Percentiles rank a stretch among this genome's conserved stretches.
Evolutionary conservation across 2,329 filamentous ascomycete genomes (phyloP).

Genomic region (Monosporascus sp.): DNA sequence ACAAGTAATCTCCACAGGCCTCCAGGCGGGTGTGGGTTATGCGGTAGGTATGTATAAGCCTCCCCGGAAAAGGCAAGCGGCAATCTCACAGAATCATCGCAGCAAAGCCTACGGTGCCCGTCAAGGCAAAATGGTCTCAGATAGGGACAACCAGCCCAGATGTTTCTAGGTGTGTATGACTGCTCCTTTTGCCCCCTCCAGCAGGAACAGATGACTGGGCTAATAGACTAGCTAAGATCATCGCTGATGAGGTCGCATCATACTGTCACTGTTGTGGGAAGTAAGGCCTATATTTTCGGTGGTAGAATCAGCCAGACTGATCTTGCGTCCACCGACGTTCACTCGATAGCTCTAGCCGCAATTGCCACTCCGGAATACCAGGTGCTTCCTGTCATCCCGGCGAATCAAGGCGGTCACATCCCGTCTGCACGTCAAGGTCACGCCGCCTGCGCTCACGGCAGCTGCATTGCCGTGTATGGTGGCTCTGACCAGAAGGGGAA

Average conservation of each 20-base stretch:
- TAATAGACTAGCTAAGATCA: constrained; percentile 14
- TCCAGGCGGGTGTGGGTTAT: constrained; percentile 34
- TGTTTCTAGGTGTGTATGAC: constrained; percentile 19
- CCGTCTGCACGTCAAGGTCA: constrained; percentile 30
- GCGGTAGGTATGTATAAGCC: constrained; percentile 25
- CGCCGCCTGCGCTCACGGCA: constrained; percentile 30
- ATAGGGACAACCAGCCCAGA: constrained; percentile 32
- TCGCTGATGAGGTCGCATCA: constrained; percentile 44
- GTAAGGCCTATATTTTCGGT: constrained; percentile 52
- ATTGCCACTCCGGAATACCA: constrained; percentile 28
- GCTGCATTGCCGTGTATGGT: constrained; percentile 30
- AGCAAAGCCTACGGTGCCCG: constrained; percentile 45
- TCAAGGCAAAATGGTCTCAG: constrained; percentile 44
- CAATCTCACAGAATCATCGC: background rate
- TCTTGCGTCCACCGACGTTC: constrained; percentile 45
- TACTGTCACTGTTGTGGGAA: constrained; percentile 46
- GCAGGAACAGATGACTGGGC: background rate
- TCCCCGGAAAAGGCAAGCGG: background rate
- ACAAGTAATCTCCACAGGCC: constrained; percentile 33
- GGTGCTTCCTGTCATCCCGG: constrained; percentile 26
- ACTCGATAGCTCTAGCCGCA: constrained; percentile 45
- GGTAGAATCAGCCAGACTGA: constrained; percentile 34
- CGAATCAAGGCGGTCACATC: constrained; percentile 20
- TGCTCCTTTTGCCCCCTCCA: background rate
- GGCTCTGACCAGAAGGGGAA: constrained; percentile 26